Conservation (phyloP, 148 eudicot species). For the Simmondsia chinensis region DNA sequence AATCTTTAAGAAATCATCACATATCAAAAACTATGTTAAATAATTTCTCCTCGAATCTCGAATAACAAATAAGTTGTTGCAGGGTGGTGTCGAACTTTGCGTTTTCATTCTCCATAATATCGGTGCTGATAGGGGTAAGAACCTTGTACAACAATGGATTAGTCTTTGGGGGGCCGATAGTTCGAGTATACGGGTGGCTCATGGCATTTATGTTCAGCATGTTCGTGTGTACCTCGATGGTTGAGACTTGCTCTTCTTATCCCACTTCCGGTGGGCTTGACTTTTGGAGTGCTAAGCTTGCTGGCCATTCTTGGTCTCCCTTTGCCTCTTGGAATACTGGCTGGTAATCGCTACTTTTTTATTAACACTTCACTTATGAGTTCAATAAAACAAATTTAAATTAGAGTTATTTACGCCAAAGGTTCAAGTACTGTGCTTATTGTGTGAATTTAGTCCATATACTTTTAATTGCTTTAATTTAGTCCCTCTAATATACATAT, state of each 20-base stretch:
- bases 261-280: constrained; percentile 76
- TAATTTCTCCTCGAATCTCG: no score
- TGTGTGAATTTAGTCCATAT: no score
- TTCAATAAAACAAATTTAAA: no score
- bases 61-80: no score
- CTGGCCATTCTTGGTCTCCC: constrained; percentile 41
- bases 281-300: constrained; percentile 69
- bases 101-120: constrained; percentile 56
- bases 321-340: constrained; percentile 80
- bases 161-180: constrained; percentile 55
- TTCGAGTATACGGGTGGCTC: constrained; percentile 71
- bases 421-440: no score
- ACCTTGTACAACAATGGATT: constrained; percentile 49
- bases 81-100: constrained; percentile 60
- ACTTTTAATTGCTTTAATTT: no score
- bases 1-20: no score
- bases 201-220: constrained; percentile 44
- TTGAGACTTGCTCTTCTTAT: constrained; percentile 75
- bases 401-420: no score
- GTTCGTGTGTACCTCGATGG: constrained; percentile 60
- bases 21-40: no score
- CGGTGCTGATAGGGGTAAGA: constrained; percentile 56
- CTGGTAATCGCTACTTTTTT: no score
- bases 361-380: no score
- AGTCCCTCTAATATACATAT: no score